These are phyloP conservation scores for Sporisorium iseilematis-ciliati DNA, from an alignment of 1,284 basidiomycete species.

Conservation along the genomic window DNA sequence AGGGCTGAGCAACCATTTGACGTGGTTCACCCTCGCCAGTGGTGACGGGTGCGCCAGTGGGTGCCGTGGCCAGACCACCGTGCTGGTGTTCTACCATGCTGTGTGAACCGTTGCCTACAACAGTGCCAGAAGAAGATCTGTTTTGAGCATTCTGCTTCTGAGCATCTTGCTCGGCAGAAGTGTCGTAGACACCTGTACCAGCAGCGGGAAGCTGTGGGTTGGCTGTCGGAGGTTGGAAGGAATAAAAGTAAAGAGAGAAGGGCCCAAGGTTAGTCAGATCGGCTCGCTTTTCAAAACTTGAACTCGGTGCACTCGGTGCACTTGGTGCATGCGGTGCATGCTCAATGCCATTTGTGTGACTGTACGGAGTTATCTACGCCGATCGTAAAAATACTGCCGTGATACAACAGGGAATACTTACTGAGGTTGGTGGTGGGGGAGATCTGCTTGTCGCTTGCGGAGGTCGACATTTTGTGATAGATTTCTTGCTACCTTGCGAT, in stretches of 20 bases:
- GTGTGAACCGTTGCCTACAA: slow-evolving; percentile 9
- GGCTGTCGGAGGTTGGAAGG: slow-evolving; percentile 3
- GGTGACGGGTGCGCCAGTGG: slow-evolving; percentile 42
- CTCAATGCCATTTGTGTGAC: too few relatives aligned
- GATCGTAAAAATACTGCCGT: neutral
- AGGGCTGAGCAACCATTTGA: slow-evolving; percentile 39
- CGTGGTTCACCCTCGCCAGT: slow-evolving; percentile 23
- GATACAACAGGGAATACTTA: slow-evolving; percentile 7
- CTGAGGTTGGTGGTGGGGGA: slow-evolving; percentile 39
- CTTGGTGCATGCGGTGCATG: too few relatives aligned
- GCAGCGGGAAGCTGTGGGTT: slow-evolving; percentile 36
- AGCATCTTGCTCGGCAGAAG: slow-evolving; percentile 4
- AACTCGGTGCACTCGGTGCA: too few relatives aligned
- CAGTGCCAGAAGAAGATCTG: slow-evolving; percentile 13
- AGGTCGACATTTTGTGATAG: slow-evolving; percentile 14
- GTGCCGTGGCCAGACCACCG: slow-evolving; percentile 32
- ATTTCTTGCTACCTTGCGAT: neutral
- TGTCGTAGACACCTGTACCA: slow-evolving; percentile 35
- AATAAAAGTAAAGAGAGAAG: neutral
- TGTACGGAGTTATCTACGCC: neutral
- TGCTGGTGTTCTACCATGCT: slow-evolving; percentile 15
- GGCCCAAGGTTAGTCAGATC: neutral
- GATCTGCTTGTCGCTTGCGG: slow-evolving; percentile 7
- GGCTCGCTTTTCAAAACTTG: too few relatives aligned
- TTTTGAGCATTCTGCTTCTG: neutral